Evolutionary conservation across 225 moss, liverwort and hornwort genomes (phyloP).

Genomic region (Straminergon stramineum): DNA sequence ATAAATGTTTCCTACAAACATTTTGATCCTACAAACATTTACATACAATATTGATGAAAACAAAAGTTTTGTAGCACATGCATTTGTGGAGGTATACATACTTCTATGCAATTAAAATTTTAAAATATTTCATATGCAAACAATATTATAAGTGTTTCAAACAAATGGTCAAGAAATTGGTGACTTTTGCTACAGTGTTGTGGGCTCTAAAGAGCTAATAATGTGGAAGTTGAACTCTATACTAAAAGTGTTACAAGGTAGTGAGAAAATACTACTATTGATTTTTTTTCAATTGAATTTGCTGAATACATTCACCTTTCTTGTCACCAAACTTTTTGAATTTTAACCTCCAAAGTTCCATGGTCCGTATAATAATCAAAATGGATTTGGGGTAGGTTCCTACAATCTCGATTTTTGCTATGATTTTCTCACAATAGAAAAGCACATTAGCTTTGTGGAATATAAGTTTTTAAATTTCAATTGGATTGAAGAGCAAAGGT

Average conservation of each 20-base stretch:
- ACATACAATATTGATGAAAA: background rate
- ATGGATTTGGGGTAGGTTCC: no score
- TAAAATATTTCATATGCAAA: background rate
- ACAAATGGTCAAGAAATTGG: background rate
- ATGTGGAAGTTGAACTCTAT: background rate
- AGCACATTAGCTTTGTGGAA: no score
- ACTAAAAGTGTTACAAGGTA: background rate
- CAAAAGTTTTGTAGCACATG: background rate
- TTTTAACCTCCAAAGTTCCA: no score
- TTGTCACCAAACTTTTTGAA: no score
- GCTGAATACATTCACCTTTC: no score
- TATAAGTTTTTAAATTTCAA: no score
- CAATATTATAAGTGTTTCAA: background rate
- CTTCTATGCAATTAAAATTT: background rate
- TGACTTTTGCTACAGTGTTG: background rate
- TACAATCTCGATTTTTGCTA: no score
- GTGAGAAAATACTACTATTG: background rate
- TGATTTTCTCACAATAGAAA: no score
- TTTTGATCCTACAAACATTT: background rate
- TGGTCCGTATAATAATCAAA: no score
- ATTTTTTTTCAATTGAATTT: no score
- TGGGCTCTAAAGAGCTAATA: background rate
- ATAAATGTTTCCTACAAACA: background rate
- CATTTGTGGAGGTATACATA: accelerated
- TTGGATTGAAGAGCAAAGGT: no score